A percentile compares a stretch with the other conserved stretches of the same genome.
These are phyloP conservation scores for Irpex rosettiformis DNA, from an alignment of 1,284 basidiomycete genomes.

Conservation along the genomic window DNA sequence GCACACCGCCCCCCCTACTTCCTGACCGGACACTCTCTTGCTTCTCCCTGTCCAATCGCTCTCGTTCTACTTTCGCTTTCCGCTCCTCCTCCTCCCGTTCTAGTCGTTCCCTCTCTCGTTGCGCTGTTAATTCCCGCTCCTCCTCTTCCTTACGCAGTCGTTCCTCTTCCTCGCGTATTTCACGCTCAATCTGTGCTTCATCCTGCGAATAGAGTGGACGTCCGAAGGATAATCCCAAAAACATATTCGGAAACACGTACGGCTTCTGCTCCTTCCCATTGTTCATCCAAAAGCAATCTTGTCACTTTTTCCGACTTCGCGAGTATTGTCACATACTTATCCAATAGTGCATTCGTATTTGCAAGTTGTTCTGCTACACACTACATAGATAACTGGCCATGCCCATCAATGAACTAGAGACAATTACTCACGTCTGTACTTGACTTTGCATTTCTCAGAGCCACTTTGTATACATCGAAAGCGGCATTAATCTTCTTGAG, in stretches of 20 bases:
- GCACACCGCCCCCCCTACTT: constrained; percentile 30
- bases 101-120: constrained; percentile 46
- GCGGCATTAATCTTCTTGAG: constrained; percentile 68
- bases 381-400: constrained; percentile 31
- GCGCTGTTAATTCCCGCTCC: constrained; percentile 41
- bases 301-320: constrained; percentile 64
- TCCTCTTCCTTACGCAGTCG: constrained; percentile 45
- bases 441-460: constrained; percentile 55
- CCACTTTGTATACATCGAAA: constrained; percentile 63
- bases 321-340: constrained; percentile 70
- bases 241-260: constrained; percentile 39
- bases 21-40: constrained; percentile 17
- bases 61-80: constrained; percentile 43
- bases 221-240: neutral
- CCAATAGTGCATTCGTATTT: constrained; percentile 66
- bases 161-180: constrained; percentile 45
- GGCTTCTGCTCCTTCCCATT: constrained; percentile 66
- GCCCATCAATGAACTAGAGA: neutral
- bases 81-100: constrained; percentile 51
- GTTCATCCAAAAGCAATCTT: constrained; percentile 67
- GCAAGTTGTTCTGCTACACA: constrained; percentile 59
- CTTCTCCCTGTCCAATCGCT: constrained; percentile 30
- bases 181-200: constrained; percentile 46
- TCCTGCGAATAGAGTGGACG: constrained; percentile 41
- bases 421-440: constrained; percentile 57